Conservation (phyloP, 2,329 filamentous ascomycete genomes). For the Colletotrichum melonis region DNA sequence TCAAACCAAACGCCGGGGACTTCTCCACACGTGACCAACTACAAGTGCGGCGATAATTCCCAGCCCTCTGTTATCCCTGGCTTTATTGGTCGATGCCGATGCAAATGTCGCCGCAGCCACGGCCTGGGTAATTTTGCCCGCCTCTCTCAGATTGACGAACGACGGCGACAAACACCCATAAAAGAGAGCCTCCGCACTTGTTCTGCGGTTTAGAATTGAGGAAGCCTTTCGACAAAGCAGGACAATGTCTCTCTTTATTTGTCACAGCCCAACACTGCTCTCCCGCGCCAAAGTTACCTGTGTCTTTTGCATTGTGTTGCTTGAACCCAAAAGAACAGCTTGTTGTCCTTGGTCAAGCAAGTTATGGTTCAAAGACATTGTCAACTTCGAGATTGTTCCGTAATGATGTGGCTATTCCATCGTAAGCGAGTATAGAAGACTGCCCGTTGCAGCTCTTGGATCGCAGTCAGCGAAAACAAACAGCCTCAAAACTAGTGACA, state of each 20-base stretch:
- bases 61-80: too few species aligned
- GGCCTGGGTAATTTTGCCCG: background rate
- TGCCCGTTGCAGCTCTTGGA: background rate
- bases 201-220: background rate
- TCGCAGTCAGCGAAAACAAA: background rate
- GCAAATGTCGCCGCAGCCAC: background rate
- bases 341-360: background rate
- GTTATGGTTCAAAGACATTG: background rate
- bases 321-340: background rate
- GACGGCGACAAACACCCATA: background rate
- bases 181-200: background rate
- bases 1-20: background rate
- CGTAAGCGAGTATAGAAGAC: background rate
- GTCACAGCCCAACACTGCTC: background rate
- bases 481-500: background rate
- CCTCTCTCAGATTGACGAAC: background rate
- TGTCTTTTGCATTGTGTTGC: background rate
- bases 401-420: background rate
- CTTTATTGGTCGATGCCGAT: background rate
- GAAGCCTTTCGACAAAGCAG: background rate
- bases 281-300: background rate
- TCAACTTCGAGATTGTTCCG: constrained; percentile 5
- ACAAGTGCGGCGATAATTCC: background rate
- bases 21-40: background rate
- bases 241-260: background rate